A percentile compares a stretch with the other conserved stretches of the same genome.
These are phyloP conservation scores for Leishmania major DNA, from an alignment of 208 protist genomes.

Conservation along the genomic window DNA sequence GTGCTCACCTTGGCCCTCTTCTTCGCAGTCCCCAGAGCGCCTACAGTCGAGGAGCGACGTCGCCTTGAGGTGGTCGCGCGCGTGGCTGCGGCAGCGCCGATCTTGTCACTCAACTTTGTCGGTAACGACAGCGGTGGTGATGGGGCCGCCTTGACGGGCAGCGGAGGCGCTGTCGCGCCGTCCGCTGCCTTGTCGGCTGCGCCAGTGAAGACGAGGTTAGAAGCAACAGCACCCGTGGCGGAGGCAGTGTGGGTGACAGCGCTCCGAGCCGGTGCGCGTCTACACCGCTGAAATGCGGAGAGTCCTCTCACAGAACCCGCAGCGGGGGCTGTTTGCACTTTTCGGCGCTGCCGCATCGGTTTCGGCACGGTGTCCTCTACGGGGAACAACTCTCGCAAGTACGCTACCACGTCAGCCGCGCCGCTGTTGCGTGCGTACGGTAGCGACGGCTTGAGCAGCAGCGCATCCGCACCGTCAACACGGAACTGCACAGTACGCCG, in stretches of 20 bases:
- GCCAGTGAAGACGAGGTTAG: not conserved
- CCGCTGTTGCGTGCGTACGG: not conserved
- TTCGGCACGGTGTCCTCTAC: not conserved
- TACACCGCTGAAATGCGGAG: not conserved
- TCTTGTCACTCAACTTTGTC: not conserved
- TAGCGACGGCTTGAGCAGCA: no score
- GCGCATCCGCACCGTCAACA: not conserved
- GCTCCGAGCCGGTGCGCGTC: not conserved
- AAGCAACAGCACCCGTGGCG: not conserved
- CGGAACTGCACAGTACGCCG: not conserved
- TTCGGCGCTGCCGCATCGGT: not conserved
- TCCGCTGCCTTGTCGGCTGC: not conserved
- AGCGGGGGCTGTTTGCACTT: not conserved
- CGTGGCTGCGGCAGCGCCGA: not conserved
- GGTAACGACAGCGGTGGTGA: not conserved
- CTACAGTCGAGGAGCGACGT: not conserved
- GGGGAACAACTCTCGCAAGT: conserved; percentile 6
- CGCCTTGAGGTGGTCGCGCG: not conserved
- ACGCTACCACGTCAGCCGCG: not conserved
- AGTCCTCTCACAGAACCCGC: not conserved
- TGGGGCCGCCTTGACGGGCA: not conserved
- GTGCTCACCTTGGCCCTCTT: not conserved
- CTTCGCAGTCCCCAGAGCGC: not conserved
- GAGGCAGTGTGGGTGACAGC: not conserved
- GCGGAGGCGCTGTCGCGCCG: not conserved